Conservation (phyloP, 2,329 filamentous ascomycete genomes). For the Alternaria incomplexa region DNA sequence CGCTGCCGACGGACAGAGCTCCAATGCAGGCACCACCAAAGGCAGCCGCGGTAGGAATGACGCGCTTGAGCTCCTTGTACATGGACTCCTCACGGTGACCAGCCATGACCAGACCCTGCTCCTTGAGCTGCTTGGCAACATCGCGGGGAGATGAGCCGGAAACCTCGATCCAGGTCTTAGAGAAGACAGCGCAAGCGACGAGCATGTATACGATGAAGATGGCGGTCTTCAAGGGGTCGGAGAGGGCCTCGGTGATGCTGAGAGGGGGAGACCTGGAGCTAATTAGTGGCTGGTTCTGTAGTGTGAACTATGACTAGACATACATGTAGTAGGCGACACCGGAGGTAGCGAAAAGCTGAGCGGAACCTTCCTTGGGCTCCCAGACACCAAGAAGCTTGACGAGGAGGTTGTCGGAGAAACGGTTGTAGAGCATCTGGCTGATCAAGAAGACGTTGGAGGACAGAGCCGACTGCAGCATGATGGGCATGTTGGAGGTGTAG, state of each 20-base stretch:
- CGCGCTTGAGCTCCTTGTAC: conserved; percentile 99
- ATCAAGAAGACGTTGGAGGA: conserved; percentile 99
- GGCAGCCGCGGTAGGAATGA: conserved; percentile 96
- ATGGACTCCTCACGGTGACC: conserved; percentile 99
- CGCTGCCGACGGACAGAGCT: conserved; percentile 91
- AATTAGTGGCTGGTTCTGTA: conserved; percentile 18
- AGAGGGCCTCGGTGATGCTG: conserved; percentile 95
- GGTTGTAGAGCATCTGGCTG: conserved; percentile 98
- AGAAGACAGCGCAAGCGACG: conserved; percentile 95
- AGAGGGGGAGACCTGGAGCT: conserved; percentile 75
- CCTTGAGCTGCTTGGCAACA: conserved; percentile 99
- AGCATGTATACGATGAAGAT: conserved; percentile 99
- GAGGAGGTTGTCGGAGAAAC: conserved; percentile 98
- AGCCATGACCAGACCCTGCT: conserved; percentile 99
- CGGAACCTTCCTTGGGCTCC: conserved; percentile 95
- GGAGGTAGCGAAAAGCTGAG: conserved; percentile 91
- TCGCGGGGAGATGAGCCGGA: conserved; percentile 97
- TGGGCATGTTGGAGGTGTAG: conserved; percentile 99
- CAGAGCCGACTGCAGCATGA: conserved; percentile 98
- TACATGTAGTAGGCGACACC: conserved; percentile 98
- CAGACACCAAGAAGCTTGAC: conserved; percentile 97
- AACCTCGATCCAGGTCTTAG: conserved; percentile 99
- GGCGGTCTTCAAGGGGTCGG: conserved; percentile 95
- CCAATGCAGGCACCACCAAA: conserved; percentile 99
- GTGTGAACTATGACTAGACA: background rate